These are phyloP conservation scores for Eimeria acervulina DNA, from an alignment of 169 alveolate species.

Conservation along the genomic window DNA sequence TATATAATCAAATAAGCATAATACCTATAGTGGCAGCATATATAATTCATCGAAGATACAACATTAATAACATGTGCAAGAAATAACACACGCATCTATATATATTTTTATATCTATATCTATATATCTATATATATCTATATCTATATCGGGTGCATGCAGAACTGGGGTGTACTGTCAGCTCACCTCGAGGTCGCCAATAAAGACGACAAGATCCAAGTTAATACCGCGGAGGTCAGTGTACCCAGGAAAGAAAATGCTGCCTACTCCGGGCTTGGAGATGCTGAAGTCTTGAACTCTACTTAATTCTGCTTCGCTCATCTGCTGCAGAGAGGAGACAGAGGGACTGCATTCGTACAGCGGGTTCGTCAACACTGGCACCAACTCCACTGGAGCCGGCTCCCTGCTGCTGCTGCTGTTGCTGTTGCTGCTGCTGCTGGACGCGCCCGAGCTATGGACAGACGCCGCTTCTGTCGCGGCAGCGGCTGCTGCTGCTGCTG, in stretches of 20 bases:
- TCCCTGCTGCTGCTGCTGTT: constrained; percentile 38
- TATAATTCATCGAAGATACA: not conserved
- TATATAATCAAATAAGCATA: not conserved
- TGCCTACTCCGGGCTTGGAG: constrained; percentile 88
- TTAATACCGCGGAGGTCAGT: constrained; percentile 90
- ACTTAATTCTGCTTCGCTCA: constrained; percentile 90
- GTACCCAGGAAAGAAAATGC: constrained; percentile 91
- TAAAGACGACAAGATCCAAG: constrained; percentile 88
- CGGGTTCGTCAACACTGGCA: constrained; percentile 88
- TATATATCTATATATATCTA: no score
- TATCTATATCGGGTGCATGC: no score
- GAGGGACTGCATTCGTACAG: constrained; percentile 89
- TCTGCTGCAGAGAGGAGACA: constrained; percentile 85
- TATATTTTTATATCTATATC: no score
- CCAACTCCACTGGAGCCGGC: constrained; percentile 63
- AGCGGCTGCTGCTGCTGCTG: constrained; percentile 29
- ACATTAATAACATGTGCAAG: not conserved
- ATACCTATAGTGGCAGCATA: not conserved
- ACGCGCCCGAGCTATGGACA: not conserved
- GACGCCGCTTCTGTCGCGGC: constrained; percentile 49
- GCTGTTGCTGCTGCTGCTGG: constrained; percentile 64
- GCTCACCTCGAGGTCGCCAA: constrained; percentile 80
- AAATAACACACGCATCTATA: not conserved
- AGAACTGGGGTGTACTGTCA: no score
- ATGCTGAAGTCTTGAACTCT: constrained; percentile 89